Evolutionary conservation across 345 rosid genomes (phyloP), one percentile per base, ranked within the genome.

Genomic region (Aethionema arabicum): DNA sequence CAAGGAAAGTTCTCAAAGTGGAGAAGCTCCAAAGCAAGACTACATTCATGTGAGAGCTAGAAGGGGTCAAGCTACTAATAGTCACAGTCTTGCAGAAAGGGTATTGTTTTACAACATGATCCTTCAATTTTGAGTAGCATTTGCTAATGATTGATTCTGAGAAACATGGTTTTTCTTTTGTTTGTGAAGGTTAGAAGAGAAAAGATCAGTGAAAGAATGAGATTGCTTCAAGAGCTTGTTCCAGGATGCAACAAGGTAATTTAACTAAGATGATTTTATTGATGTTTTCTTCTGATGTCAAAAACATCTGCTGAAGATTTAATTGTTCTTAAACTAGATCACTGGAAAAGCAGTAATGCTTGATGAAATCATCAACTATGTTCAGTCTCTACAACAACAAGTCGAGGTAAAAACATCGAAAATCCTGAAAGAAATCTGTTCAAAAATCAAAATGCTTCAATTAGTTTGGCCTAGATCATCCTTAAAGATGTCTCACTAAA

Each of bases 321-420:
- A n/a, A 13, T 36, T 39, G 46, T 65, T 21, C 2, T 71, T 58
- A 16, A 57, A 68, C 70, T 73, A 92, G 98, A 92, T 92, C 63
- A 92, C 95, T 30, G 98, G 96, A 33, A 92, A 92, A 76, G 96
- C 96, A 16, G 96, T 89, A 44, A 92, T 92, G 98, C 98, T 92
- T 11, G 96, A 89, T 64, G 98, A 92, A 83, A 92, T 92, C 63
- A 92, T 92, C 69, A 92, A 92, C 77, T 89, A 92, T 75, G 98
- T 92, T 72, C 98, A 89, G 69, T 92, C 96, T 8, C 72, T 92
- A 69, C 96, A 92, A 66, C 95, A 87, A 35, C 98, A 92, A 73
- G 98, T 92, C 3, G 98, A 92, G 98, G 98, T 92, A 92, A 52
- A 42, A 46, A 30, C 27, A 21, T 21, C 27, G 27, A 21, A 21